Evolutionary conservation across 2,329 filamentous ascomycete species (phyloP).

Genomic region (Pseudogymnoascus sp.): DNA sequence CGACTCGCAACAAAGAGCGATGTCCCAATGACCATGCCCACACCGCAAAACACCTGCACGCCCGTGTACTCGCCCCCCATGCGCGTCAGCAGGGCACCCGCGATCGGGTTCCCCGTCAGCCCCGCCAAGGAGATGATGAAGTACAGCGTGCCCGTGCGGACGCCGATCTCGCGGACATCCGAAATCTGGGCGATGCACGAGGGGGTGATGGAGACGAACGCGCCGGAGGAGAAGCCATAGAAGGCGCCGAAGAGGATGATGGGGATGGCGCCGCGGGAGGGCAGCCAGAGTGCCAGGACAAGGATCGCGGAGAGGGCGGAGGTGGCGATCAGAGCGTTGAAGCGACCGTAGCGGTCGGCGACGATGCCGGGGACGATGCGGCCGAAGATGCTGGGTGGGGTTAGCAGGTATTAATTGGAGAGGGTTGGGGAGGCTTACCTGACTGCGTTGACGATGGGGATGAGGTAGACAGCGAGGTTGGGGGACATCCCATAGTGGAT

Average conservation of each 20-base stretch:
- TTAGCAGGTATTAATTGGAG: slow-evolving; percentile 14
- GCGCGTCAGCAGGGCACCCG: slow-evolving; percentile 48
- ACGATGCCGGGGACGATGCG: slow-evolving; percentile 46
- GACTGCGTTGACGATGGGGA: slow-evolving; percentile 45
- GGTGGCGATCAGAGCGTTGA: slow-evolving; percentile 45
- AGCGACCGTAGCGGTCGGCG: slow-evolving; percentile 45
- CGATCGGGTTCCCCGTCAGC: slow-evolving; percentile 60
- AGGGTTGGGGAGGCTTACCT: slow-evolving; percentile 26
- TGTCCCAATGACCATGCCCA: slow-evolving; percentile 40
- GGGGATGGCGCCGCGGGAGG: slow-evolving; percentile 42
- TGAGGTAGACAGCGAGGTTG: slow-evolving; percentile 42
- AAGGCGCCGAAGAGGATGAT: slow-evolving; percentile 58
- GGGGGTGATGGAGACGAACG: slow-evolving; percentile 55
- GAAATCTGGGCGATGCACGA: slow-evolving; percentile 63
- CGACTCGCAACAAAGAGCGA: slow-evolving; percentile 32
- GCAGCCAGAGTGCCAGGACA: slow-evolving; percentile 47
- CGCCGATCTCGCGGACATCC: slow-evolving; percentile 61
- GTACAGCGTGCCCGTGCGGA: slow-evolving; percentile 57
- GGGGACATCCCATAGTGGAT: slow-evolving; percentile 39
- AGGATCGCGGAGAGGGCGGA: slow-evolving; percentile 38
- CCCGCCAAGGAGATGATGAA: slow-evolving; percentile 55
- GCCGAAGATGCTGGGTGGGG: slow-evolving; percentile 39
- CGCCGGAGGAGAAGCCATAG: slow-evolving; percentile 62
- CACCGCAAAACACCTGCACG: slow-evolving; percentile 58
- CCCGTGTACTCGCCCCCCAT: slow-evolving; percentile 39